Percentiles rank a stretch among this genome's conserved stretches.
These are phyloP conservation scores for Pyricularia grisea DNA, from an alignment of 2,329 filamentous ascomycete species.

Conservation along the genomic window DNA sequence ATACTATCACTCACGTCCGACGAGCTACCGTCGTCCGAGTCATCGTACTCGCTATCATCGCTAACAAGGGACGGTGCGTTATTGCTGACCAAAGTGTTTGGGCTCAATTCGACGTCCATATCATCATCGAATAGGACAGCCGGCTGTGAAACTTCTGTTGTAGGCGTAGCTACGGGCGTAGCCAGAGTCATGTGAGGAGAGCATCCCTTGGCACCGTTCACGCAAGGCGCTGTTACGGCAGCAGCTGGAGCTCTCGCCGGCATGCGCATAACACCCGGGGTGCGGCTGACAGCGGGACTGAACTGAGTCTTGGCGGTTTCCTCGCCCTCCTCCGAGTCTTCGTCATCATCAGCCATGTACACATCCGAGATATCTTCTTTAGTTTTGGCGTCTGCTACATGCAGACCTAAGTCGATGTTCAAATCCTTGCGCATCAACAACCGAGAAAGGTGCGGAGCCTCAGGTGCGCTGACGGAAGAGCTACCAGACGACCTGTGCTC, in stretches of 20 bases:
- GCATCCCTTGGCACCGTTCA: constrained; percentile 49
- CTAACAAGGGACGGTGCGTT: constrained; percentile 72
- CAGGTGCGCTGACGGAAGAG: constrained; percentile 42
- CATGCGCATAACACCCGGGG: constrained; percentile 43
- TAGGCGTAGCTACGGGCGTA: constrained; percentile 26
- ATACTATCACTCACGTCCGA: constrained; percentile 46
- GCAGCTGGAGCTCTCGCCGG: constrained; percentile 47
- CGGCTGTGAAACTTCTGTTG: constrained; percentile 16
- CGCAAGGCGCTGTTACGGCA: constrained; percentile 28
- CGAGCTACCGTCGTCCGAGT: constrained; percentile 56
- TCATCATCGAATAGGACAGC: constrained; percentile 36
- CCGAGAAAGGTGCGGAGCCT: constrained; percentile 58
- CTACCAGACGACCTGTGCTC: constrained; percentile 10
- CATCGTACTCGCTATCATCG: constrained; percentile 71
- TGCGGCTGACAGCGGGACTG: constrained; percentile 14
- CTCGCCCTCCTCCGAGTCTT: constrained; percentile 43
- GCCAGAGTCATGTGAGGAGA: constrained; percentile 28
- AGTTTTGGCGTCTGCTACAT: constrained; percentile 50
- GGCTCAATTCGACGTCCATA: constrained; percentile 56
- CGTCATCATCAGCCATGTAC: constrained; percentile 24
- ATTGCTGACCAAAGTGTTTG: constrained; percentile 61
- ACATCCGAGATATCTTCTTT: constrained; percentile 38
- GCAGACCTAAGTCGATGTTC: constrained; percentile 46
- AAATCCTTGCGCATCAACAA: constrained; percentile 55
- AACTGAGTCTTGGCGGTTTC: constrained; percentile 8